Base-by-base conservation (phyloP, 2,329 filamentous ascomycete species). In the Colletotrichum destructivum region DNA sequence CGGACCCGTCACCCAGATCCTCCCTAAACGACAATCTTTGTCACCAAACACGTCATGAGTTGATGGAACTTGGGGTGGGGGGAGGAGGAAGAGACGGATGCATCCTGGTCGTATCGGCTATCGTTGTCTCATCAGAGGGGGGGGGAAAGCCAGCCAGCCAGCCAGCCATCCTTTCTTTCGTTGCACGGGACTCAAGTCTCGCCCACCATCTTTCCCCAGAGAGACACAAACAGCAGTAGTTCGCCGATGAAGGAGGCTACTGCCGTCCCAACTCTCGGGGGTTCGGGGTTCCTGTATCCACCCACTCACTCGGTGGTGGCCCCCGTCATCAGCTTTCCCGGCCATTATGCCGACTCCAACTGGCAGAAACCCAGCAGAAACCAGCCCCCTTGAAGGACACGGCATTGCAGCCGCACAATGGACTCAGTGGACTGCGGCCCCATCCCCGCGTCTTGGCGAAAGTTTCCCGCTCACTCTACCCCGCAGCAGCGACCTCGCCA, bases 1-100 rank as follows among this genome's bases (percentile, higher is more conserved):
- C 21, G 21, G 2, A 21, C 57, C 51, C 16, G 9, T 21, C 16
- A 15, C 47, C 26, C 35, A 26, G 3, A 11, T 47, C 15, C 8
- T 4, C 12, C 21, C n/a, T 8, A 4, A 42, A 26, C 3, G 46
- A 62, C 31, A 15, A 42, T 59, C 46, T 63, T 21, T 35, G 66
- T 66, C 62, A 66, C 66, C 66, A 69, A 61, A 59, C 42, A 66
- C 61, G 67, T 61, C 67, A 66, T 60, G 62, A 54, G 42, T 6
- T 3, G 60, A 16, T 47, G 21, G 38, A 66, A 60, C 46, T 66
- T 55, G 67, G 54, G 40, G 61, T 46, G 64, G 31, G 3, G 31
- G 9, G 31, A 7, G 2, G 31, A 7, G 31, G 31, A 9, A 9
- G 31, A 13, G 23, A 54, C 16, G 11, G 38, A 55, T 23, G 11